Evolutionary conservation across 331 rosid genomes (phyloP).

Genomic region (Malus hybrid): DNA sequence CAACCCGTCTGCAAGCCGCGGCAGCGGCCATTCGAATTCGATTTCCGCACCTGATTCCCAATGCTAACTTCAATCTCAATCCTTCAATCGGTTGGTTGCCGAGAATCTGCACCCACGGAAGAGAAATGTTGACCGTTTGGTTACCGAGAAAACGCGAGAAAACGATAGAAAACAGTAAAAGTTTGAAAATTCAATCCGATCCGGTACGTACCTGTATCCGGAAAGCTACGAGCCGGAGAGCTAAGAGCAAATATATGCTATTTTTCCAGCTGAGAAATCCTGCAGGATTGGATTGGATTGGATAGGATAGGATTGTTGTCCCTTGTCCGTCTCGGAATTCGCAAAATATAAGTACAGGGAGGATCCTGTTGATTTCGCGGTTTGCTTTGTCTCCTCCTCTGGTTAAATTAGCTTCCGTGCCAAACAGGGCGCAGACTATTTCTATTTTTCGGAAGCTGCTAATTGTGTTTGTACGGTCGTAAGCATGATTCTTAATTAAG

Average conservation of each 20-base stretch:
- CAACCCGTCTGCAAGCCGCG: slow-evolving; percentile 51
- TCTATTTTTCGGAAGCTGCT: neutral
- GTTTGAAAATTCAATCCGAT: neutral
- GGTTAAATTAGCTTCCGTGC: neutral
- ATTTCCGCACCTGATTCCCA: slow-evolving; percentile 17
- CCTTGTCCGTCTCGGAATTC: neutral
- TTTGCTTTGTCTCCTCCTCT: neutral
- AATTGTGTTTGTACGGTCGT: neutral
- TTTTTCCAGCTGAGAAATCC: neutral
- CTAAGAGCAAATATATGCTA: neutral
- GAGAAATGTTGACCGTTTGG: neutral
- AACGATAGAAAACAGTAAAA: neutral
- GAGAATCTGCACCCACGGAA: neutral
- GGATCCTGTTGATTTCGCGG: neutral
- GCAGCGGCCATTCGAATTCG: slow-evolving; percentile 51
- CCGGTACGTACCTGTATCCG: neutral
- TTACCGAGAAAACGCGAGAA: neutral
- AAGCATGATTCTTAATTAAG: neutral
- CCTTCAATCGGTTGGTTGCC: neutral
- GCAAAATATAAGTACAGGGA: neutral
- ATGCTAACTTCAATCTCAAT: neutral
- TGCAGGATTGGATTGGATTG: neutral
- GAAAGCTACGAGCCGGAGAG: neutral
- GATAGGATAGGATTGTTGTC: neutral
- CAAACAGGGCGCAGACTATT: neutral